A percentile compares a stretch with the other conserved stretches of the same genome.
phyloP scores from a whole-genome alignment of 352 stramenopile genomes.

The Globisporangium sylvaticum region DNA sequence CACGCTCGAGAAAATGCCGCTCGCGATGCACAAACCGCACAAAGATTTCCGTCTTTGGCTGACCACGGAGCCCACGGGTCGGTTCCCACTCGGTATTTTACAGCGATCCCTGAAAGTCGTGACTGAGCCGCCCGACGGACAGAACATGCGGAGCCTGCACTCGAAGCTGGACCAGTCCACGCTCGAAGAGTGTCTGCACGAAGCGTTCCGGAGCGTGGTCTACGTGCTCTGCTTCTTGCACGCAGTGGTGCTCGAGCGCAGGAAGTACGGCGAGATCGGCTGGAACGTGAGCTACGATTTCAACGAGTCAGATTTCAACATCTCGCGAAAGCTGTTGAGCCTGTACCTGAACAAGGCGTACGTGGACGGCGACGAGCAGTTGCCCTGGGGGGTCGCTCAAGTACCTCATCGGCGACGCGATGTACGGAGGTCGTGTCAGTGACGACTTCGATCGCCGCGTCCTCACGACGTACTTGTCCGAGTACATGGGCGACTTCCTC shows the following conservation, averaged over 20 bases:
- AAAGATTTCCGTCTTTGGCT: conserved; percentile 95
- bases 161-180: conserved; percentile 87
- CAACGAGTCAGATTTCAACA: conserved; percentile 95
- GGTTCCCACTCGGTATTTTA: conserved; percentile 94
- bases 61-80: conserved; percentile 93
- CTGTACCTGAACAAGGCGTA: conserved; percentile 94
- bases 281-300: conserved; percentile 98
- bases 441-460: conserved; percentile 96
- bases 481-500: conserved; percentile 97
- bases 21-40: conserved; percentile 90
- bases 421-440: conserved; percentile 95
- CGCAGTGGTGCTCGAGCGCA: conserved; percentile 92
- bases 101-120: conserved; percentile 95
- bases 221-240: conserved; percentile 96
- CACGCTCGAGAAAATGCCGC: conserved; percentile 91
- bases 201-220: conserved; percentile 90
- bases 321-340: conserved; percentile 88
- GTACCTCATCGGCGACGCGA: conserved; percentile 95
- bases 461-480: conserved; percentile 89
- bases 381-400: conserved; percentile 93
- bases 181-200: conserved; percentile 92
- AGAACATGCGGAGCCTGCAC: conserved; percentile 95
- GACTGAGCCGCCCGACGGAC: conserved; percentile 93
- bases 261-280: conserved; percentile 96
- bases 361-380: conserved; percentile 89